A percentile compares a stretch with the other conserved stretches of the same genome.
Evolutionary conservation across 208 protist genomes (phyloP).

Genomic region (Trichomonas tenax): DNA sequence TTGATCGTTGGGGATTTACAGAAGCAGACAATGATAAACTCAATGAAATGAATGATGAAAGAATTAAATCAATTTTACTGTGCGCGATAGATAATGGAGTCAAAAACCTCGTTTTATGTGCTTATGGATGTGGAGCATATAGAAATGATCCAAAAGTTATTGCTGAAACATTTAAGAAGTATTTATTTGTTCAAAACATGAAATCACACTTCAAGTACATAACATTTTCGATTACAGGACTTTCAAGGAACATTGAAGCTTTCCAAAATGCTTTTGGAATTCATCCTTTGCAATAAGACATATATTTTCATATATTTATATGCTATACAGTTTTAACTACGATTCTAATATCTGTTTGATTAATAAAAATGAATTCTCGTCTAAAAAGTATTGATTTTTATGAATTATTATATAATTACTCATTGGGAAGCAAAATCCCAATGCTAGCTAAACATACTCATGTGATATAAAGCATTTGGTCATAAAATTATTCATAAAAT

Average conservation of each 20-base stretch:
- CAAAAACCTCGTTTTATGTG: not conserved
- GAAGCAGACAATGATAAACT: not conserved
- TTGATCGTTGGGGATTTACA: not conserved
- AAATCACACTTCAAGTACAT: not conserved
- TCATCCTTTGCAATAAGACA: not conserved
- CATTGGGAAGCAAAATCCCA: too few relatives aligned
- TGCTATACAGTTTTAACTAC: too few relatives aligned
- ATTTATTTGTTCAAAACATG: not conserved
- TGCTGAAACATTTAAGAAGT: not conserved
- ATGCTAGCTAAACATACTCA: too few relatives aligned
- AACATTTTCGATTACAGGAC: not conserved
- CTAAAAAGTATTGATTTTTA: too few relatives aligned
- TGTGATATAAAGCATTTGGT: too few relatives aligned
- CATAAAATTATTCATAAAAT: too few relatives aligned
- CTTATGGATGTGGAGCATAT: conserved; percentile 4
- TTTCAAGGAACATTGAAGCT: not conserved
- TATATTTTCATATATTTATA: too few relatives aligned
- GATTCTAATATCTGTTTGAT: too few relatives aligned
- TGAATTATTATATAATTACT: too few relatives aligned
- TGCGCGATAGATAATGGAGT: not conserved
- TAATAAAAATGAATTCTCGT: too few relatives aligned
- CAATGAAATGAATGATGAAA: not conserved
- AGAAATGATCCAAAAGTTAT: not conserved
- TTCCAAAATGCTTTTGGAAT: not conserved
- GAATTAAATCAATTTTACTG: not conserved